Evolutionary conservation across 805 yeast genomes (phyloP).

Genomic region (Saccharomycodes ludwigii): DNA sequence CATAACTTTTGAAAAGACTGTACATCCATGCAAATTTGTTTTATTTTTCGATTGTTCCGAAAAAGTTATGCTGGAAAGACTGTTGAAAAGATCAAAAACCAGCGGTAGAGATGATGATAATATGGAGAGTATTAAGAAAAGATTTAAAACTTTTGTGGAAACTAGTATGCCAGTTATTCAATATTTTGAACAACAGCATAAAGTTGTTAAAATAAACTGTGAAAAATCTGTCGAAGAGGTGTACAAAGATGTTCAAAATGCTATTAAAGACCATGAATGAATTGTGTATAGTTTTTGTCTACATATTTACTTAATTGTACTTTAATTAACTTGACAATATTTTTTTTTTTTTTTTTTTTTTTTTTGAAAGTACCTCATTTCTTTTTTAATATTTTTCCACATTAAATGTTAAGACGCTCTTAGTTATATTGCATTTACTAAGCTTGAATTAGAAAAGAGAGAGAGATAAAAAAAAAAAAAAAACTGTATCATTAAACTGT

Average conservation of each 20-base stretch:
- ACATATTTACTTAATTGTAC: too few relatives aligned
- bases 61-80: constrained; percentile 68
- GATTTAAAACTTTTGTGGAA: constrained; percentile 76
- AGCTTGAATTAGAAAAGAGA: too few relatives aligned
- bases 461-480: too few relatives aligned
- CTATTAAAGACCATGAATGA: constrained; percentile 42
- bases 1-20: constrained; percentile 69
- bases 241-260: constrained; percentile 52
- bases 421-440: too few relatives aligned
- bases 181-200: constrained; percentile 56
- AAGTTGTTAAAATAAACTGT: constrained; percentile 70
- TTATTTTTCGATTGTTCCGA: constrained; percentile 77
- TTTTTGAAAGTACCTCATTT: too few relatives aligned
- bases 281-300: too few relatives aligned
- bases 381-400: too few relatives aligned
- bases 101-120: constrained; percentile 93
- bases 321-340: too few relatives aligned
- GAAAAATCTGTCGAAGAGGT: constrained; percentile 73
- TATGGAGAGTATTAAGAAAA: constrained; percentile 76
- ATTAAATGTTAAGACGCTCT: too few relatives aligned
- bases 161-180: constrained; percentile 93
- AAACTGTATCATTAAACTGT: too few relatives aligned
- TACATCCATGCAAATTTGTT: constrained; percentile 59
- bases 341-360: too few relatives aligned
- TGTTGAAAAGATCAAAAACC: constrained; percentile 85